phyloP scores from a whole-genome alignment of 495 filamentous ascomycete genomes.

The Neurospora sp. region DNA sequence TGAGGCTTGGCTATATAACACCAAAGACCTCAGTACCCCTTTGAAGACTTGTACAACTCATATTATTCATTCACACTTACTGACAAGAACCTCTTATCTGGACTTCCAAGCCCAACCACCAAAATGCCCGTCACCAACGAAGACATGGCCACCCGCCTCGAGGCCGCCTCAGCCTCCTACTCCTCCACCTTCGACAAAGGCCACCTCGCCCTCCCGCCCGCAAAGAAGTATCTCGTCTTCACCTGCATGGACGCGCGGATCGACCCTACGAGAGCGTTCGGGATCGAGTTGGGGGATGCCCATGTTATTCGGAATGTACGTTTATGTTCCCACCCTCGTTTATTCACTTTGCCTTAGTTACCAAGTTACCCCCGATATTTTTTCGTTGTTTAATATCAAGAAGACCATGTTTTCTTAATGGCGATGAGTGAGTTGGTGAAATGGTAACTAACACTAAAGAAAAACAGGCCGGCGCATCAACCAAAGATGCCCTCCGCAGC shows the following conservation, averaged over 20 bases:
- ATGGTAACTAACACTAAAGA: no score
- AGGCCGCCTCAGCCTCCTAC: conserved; percentile 50
- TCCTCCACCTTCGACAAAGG: conserved; percentile 52
- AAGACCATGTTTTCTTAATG: no score
- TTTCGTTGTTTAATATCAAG: no score
- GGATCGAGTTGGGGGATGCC: conserved; percentile 65
- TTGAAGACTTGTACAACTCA: no score
- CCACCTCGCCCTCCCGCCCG: conserved; percentile 58
- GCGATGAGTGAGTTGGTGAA: no score
- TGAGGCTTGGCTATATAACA: neutral
- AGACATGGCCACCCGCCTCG: conserved; percentile 28
- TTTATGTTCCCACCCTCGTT: neutral
- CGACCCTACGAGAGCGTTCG: conserved; percentile 58
- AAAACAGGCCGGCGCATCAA: conserved; percentile 46
- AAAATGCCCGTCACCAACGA: conserved; percentile 36
- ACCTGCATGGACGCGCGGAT: conserved; percentile 86
- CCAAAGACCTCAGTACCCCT: no score
- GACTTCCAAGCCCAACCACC: no score
- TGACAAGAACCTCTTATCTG: no score
- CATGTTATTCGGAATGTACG: conserved; percentile 68
- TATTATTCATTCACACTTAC: no score
- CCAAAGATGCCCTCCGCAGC: conserved; percentile 58
- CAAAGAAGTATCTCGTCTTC: conserved; percentile 54
- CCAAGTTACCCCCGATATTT: no score
- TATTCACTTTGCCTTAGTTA: no score